Evolutionary conservation across 108 stramenopile species (phyloP), one percentile per base, ranked within the genome.

Genomic region (Poteriospumella lacustris): DNA sequence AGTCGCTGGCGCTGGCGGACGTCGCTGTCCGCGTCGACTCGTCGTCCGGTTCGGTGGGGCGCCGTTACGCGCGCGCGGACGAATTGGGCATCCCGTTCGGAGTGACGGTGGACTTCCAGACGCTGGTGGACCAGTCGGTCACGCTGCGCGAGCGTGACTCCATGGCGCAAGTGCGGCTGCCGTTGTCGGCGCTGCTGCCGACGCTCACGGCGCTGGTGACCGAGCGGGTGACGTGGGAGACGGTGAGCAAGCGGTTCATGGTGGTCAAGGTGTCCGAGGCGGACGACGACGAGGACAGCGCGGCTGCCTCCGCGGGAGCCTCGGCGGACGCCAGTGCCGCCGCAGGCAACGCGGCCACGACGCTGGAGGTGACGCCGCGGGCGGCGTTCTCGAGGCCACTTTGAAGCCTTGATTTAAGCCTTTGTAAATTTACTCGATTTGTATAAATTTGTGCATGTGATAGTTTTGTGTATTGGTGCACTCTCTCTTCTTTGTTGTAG

Each of bases 1-100:
- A 85, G 2, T 78, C 83, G 12, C 86, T 98, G 40, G 91, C 91
- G 91, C 91, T 91, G 1, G 89, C 84, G 56, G 94, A 92, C 78
- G 60, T 98, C 68, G 77, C 92, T 31, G 89, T 91, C 42, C 91
- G 89, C 56, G 91, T 92, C 15, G 97, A 98, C 87, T 91, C 93
- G 75, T 92, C 92, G 33, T 85, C 91, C 29, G 94, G 91, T 12
- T 83, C 92, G 29, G 86, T 96, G 36, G 97, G 95, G 76, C 87
- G 93, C 58, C 88, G 94, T 59, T 78, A 78, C 84, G 89, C 95
- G 31, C 93, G 99, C 68, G 82, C 91, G n/a, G 99, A 99, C 82
- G 99, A 99, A 88, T 75, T 99, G 42, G 99, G 99, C 78, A 90
- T 95, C 40, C 97, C 97, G 9, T 99, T 97, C 84, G 97, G 92